phyloP scores from a whole-genome alignment of 805 yeast species.

The Schwanniomyces yamadae region DNA sequence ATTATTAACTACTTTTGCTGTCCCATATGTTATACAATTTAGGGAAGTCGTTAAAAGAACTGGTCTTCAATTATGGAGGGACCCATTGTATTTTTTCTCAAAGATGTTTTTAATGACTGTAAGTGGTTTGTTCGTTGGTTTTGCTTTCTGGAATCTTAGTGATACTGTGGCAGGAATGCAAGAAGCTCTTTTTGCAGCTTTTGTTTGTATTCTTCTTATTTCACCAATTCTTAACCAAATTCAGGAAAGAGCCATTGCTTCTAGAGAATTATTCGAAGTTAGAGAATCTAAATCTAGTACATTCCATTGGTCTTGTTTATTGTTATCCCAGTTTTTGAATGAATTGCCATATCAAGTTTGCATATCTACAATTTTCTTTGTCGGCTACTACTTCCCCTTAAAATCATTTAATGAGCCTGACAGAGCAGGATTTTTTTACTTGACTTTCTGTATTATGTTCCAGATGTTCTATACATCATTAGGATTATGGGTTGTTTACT shows the following conservation, averaged over 20 bases:
- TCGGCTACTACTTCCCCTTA: slow-evolving; percentile 50
- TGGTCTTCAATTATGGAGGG: slow-evolving; percentile 33
- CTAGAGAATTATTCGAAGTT: slow-evolving; percentile 64
- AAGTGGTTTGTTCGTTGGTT: slow-evolving; percentile 40
- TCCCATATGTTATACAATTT: slow-evolving; percentile 16
- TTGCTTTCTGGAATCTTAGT: slow-evolving; percentile 16
- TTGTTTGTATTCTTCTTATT: slow-evolving; percentile 54
- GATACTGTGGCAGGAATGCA: slow-evolving; percentile 50
- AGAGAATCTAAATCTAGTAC: slow-evolving; percentile 71
- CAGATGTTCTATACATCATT: slow-evolving; percentile 31
- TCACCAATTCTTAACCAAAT: slow-evolving; percentile 63
- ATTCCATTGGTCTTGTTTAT: slow-evolving; percentile 64
- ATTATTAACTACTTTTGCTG: slow-evolving; percentile 13
- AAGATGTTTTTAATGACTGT: slow-evolving; percentile 35
- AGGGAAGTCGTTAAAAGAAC: slow-evolving; percentile 13
- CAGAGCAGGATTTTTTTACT: slow-evolving; percentile 35
- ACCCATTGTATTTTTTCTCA: slow-evolving; percentile 39
- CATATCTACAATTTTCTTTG: slow-evolving; percentile 27
- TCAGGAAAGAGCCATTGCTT: slow-evolving; percentile 55
- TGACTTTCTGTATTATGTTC: slow-evolving; percentile 25
- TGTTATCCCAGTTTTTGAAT: slow-evolving; percentile 51
- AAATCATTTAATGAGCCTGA: slow-evolving; percentile 42
- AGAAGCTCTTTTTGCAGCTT: slow-evolving; percentile 57
- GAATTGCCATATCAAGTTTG: slow-evolving; percentile 58
- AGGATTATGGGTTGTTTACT: slow-evolving; percentile 44